These are phyloP conservation scores for Rehmannia glutinosa DNA, from an alignment of 257 asterid genomes.

Conservation along the genomic window DNA sequence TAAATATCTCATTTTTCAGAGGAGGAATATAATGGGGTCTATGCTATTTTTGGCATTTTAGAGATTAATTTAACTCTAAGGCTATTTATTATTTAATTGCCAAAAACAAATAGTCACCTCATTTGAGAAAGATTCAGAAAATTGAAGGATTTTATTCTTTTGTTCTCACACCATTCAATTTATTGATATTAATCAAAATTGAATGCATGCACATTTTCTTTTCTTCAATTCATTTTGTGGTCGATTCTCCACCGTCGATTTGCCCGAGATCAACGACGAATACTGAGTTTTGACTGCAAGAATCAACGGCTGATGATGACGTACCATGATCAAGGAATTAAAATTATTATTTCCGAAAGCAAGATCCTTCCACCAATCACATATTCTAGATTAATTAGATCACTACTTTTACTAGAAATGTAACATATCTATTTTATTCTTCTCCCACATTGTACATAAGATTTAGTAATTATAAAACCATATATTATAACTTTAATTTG, in stretches of 20 bases:
- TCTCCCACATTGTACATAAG: conserved; percentile 17
- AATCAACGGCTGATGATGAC: conserved; percentile 16
- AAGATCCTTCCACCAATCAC: conserved; percentile 27
- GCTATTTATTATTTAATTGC: conserved; percentile 6
- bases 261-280: not conserved
- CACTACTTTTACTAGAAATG: conserved; percentile 12
- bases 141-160: conserved; percentile 24
- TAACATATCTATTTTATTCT: conserved; percentile 4
- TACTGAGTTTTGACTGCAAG: not conserved
- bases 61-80: conserved; percentile 1
- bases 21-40: conserved; percentile 10
- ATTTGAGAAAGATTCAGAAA: not conserved
- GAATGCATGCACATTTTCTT: not conserved
- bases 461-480: conserved; percentile 18
- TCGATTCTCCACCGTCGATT: conserved; percentile 14
- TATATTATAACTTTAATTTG: conserved; percentile 10
- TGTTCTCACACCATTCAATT: conserved; percentile 5
- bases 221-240: not conserved
- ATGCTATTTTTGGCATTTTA: not conserved
- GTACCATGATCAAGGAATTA: not conserved
- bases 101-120: not conserved
- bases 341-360: not conserved
- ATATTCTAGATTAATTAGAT: conserved; percentile 5
- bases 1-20: conserved; percentile 23
- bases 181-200: not conserved